Evolutionary conservation across 2,329 filamentous ascomycete species (phyloP).

Genomic region (Elsinoe perseae): DNA sequence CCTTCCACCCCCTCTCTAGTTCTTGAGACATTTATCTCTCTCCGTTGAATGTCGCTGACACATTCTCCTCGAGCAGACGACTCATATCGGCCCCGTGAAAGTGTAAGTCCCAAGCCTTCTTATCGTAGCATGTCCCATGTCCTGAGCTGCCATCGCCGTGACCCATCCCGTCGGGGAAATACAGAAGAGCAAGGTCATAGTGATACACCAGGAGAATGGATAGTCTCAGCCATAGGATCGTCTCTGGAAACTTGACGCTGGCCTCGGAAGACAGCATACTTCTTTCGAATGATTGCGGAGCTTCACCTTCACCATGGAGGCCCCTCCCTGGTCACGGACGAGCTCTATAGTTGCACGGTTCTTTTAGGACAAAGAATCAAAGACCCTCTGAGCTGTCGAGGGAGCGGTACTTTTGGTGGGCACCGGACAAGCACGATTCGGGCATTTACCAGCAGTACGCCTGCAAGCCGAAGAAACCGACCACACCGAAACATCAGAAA

Average conservation of each 20-base stretch:
- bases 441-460: background rate
- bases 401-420: background rate
- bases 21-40: background rate
- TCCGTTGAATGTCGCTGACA: constrained; percentile 16
- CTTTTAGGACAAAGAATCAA: too few species aligned
- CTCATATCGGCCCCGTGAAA: constrained; percentile 26
- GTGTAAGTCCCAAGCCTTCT: constrained; percentile 22
- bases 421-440: background rate
- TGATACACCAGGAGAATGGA: background rate
- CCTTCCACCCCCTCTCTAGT: constrained; percentile 16
- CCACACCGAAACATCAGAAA: background rate
- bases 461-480: background rate
- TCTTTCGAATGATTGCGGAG: background rate
- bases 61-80: constrained; percentile 22
- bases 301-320: background rate
- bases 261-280: background rate
- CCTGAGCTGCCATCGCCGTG: background rate
- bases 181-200: background rate
- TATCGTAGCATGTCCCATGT: constrained; percentile 12
- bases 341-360: too few species aligned
- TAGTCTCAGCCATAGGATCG: background rate
- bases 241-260: background rate
- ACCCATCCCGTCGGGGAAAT: background rate
- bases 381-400: background rate
- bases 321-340: too few species aligned